Base-by-base conservation (phyloP, 75 land plant genomes). In the Gnetum montanum region DNA sequence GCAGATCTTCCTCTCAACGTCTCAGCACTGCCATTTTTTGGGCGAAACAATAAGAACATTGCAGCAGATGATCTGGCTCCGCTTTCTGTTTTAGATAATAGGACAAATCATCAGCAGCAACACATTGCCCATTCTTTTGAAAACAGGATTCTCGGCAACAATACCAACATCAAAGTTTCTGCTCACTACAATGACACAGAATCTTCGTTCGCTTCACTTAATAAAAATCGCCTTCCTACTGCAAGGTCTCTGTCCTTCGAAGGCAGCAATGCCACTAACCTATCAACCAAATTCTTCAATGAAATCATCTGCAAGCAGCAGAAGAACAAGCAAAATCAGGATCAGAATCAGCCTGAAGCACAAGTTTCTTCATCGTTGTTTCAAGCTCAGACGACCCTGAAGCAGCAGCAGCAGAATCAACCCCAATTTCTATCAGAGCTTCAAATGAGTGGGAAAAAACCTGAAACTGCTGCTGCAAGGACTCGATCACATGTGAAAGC, bases 1-100 rank as follows among this genome's bases (percentile, higher is more conserved):
- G 27, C 0, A 10, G 68, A 31, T 8, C 66, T 65, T 46, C 31
- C 40, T 2, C 61, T 76, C 27, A 84, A 81, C 33, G 46, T 69
- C 10, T 69, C 59, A 26, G 84, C 84, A 18, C 72, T 44, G 1
- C 88, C 88, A 27, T 80, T 76, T 36, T 71, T 54, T 46, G 62
- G 71, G 70, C 6, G 66, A 67, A 57, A 50, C 28, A 10, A 28
- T 38, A 18, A 29, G 1, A 30, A 65, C 13, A 34, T 47, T 0
- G 65, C 34, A 43, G 80, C 77, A 41, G 20, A 11, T 1, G n/a
- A n/a, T n/a, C n/a, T n/a, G n/a, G n/a, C n/a, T n/a, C n/a, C n/a
- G 41, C 22, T 1, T 47, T 47, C 8, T 0, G 20, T 0, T 19
- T 49, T 72, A 13, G 20, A 11, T 3, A 40, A 27, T 0, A 64